Conservation (phyloP, 2,329 filamentous ascomycete genomes). For the Monosporascus sp. region DNA sequence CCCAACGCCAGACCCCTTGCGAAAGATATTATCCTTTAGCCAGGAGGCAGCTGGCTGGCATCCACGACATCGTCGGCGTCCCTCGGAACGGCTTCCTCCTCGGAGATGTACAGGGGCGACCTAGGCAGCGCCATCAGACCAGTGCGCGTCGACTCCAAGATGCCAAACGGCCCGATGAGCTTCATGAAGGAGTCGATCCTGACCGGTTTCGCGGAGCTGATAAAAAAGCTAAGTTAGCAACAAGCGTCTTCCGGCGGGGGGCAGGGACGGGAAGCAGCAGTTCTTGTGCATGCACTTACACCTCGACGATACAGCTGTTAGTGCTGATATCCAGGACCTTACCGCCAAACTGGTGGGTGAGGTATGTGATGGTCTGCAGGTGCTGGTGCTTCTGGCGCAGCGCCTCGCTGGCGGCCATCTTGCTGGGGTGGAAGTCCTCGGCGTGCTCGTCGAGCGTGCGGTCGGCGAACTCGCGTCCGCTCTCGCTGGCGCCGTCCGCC, state of each 20-base stretch:
- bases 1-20: slow-evolving; percentile 9
- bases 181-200: slow-evolving; percentile 98
- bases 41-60: slow-evolving; percentile 86
- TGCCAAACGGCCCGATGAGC: slow-evolving; percentile 88
- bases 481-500: too few species aligned
- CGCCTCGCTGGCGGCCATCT: slow-evolving; percentile 79
- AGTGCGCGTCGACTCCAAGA: slow-evolving; percentile 90
- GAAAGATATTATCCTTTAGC: slow-evolving; percentile 43
- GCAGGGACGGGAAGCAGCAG: too few species aligned
- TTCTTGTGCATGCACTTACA: slow-evolving; percentile 54
- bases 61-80: slow-evolving; percentile 95
- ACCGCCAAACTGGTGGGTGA: slow-evolving; percentile 95
- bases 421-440: slow-evolving; percentile 83
- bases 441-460: slow-evolving; percentile 41
- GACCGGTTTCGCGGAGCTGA: slow-evolving; percentile 80
- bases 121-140: slow-evolving; percentile 95
- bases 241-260: too few species aligned
- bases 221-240: neutral
- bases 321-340: slow-evolving; percentile 98
- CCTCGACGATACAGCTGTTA: slow-evolving; percentile 95
- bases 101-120: slow-evolving; percentile 74
- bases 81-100: slow-evolving; percentile 63
- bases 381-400: slow-evolving; percentile 97
- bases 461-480: slow-evolving; percentile 29
- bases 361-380: slow-evolving; percentile 89